These are phyloP conservation scores for Capsicum rhomboideum DNA, from an alignment of 257 asterid species.

Conservation along the genomic window DNA sequence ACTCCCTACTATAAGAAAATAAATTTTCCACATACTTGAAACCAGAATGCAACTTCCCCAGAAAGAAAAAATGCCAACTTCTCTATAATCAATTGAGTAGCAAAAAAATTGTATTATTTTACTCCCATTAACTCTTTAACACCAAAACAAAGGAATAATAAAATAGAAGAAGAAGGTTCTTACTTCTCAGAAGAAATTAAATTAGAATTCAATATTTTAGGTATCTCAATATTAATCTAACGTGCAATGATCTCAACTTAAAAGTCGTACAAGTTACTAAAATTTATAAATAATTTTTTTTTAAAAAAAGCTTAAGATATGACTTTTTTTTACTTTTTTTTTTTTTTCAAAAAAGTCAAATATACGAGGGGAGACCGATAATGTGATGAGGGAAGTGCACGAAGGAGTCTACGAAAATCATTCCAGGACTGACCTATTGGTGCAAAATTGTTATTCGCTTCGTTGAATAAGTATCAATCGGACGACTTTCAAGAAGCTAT, in stretches of 20 bases:
- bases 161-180: background rate
- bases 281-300: background rate
- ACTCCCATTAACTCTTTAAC: background rate
- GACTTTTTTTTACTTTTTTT: background rate
- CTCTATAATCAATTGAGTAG: background rate
- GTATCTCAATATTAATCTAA: background rate
- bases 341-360: background rate
- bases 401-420: too few species aligned
- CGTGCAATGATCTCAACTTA: background rate
- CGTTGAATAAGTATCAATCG: background rate
- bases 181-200: background rate
- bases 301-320: background rate
- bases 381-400: too few species aligned
- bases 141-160: background rate
- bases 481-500: slow-evolving; percentile 34
- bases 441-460: background rate
- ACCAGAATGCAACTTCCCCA: background rate
- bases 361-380: too few species aligned
- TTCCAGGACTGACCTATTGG: too few species aligned
- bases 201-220: background rate
- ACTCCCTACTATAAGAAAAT: background rate
- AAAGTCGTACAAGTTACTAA: background rate
- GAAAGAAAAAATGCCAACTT: background rate
- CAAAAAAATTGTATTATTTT: background rate
- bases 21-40: background rate